phyloP scores from a whole-genome alignment of 2,329 filamentous ascomycete genomes.

The Xylaria sp. region DNA sequence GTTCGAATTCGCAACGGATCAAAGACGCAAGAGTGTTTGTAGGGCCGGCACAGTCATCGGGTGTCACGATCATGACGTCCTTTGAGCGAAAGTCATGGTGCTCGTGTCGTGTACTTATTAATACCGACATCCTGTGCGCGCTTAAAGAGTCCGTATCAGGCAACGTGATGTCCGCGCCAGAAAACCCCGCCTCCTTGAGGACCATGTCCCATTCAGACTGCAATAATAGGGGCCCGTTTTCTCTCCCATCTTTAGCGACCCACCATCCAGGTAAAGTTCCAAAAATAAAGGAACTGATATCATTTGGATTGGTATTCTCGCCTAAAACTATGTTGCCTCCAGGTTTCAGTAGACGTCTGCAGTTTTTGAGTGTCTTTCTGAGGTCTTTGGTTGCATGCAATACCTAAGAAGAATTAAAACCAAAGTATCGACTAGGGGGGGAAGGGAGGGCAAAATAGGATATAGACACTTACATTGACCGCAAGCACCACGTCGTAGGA shows the following conservation, averaged over 20 bases:
- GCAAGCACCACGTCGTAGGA: constrained; percentile 21
- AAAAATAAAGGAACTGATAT: constrained; percentile 24
- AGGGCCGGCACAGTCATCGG: background rate
- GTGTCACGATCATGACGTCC: constrained; percentile 17
- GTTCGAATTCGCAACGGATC: constrained; percentile 12
- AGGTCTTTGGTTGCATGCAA: constrained; percentile 18
- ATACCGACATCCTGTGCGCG: constrained; percentile 15
- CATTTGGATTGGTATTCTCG: constrained; percentile 22
- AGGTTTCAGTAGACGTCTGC: constrained; percentile 14
- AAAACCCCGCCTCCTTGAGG: constrained; percentile 16
- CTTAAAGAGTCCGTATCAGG: background rate
- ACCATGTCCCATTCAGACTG: constrained; percentile 21
- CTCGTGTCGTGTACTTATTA: constrained; percentile 13
- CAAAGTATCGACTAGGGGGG: background rate
- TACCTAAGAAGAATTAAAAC: background rate
- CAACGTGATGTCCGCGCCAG: constrained; percentile 5
- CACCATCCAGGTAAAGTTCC: constrained; percentile 18
- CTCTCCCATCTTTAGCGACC: constrained; percentile 23
- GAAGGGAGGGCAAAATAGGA: background rate
- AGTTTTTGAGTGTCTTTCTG: constrained; percentile 17
- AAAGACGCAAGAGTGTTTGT: constrained; percentile 14
- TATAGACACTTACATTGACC: constrained; percentile 7
- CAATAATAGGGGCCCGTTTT: constrained; percentile 10
- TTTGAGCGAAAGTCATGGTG: constrained; percentile 7
- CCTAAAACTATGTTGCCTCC: constrained; percentile 9